phyloP scores from a whole-genome alignment of 148 eudicot genomes.

The Fagopyrum tataricum region DNA sequence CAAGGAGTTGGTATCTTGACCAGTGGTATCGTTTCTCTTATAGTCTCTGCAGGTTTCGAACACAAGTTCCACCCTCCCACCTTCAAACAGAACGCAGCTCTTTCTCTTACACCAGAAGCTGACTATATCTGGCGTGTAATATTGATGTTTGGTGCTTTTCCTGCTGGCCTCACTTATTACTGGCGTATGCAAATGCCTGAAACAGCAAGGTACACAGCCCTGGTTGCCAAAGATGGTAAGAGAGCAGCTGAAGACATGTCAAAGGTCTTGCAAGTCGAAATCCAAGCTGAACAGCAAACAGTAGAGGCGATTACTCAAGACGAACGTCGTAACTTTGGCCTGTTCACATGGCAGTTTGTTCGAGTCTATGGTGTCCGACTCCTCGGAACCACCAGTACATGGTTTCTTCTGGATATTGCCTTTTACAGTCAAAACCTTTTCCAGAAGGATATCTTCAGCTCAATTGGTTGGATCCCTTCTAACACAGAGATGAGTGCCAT shows the following conservation, averaged over 20 bases:
- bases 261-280: slow-evolving; percentile 2
- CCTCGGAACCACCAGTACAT: no score
- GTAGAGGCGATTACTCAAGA: not conserved
- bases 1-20: slow-evolving; percentile 9
- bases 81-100: not conserved
- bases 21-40: slow-evolving; percentile 1
- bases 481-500: not conserved
- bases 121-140: no score
- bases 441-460: slow-evolving; percentile 7
- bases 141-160: not conserved
- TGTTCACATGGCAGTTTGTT: not conserved
- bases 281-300: not conserved
- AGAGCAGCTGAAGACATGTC: slow-evolving; percentile 6
- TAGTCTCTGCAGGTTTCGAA: not conserved
- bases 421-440: not conserved
- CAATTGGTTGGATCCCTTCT: slow-evolving; percentile 6
- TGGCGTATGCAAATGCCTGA: slow-evolving; percentile 8
- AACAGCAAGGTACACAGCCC: slow-evolving; percentile 5
- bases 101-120: not conserved
- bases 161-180: slow-evolving; percentile 2
- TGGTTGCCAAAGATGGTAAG: not conserved
- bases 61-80: slow-evolving; percentile 5
- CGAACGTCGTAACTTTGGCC: not conserved
- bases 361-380: not conserved
- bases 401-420: no score